Evolutionary conservation across 441 rosid genomes (phyloP).

Genomic region (Flueggea neowawraea): DNA sequence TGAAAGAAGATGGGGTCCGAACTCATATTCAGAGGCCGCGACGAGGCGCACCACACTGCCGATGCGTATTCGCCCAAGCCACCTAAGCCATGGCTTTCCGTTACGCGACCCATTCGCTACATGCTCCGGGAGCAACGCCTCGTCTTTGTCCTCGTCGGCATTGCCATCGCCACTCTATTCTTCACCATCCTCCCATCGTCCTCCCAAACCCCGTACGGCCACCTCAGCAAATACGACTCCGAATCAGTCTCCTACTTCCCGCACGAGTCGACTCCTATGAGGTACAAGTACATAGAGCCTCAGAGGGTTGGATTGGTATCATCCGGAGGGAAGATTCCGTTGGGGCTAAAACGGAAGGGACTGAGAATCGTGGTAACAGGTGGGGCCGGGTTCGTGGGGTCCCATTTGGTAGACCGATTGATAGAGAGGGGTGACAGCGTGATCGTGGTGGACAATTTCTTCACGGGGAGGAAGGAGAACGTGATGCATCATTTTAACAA

Average conservation of each 20-base stretch:
- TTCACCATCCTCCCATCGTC: conserved; percentile 54
- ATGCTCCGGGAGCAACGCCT: conserved; percentile 86
- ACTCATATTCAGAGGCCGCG: conserved; percentile 86
- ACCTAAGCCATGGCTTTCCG: conserved; percentile 68
- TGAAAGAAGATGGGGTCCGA: conserved; percentile 54
- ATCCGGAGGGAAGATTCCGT: conserved; percentile 68
- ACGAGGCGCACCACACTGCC: conserved; percentile 51
- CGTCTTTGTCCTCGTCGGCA: conserved; percentile 71
- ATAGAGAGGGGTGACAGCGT: conserved; percentile 86
- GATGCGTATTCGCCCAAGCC: conserved; percentile 89
- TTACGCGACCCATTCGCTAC: conserved; percentile 63
- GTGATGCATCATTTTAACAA: conserved; percentile 93
- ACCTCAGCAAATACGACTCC: conserved; percentile 14
- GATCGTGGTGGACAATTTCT: conserved; percentile 89
- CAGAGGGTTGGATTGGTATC: conserved; percentile 29
- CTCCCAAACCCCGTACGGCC: conserved; percentile 12
- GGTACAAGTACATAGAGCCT: conserved; percentile 24
- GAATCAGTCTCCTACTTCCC: conserved; percentile 28
- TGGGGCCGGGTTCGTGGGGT: conserved; percentile 95
- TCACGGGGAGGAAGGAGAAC: conserved; percentile 90
- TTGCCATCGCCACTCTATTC: conserved; percentile 67
- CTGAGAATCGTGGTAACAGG: conserved; percentile 85
- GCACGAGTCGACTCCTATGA: conserved; percentile 8
- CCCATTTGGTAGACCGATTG: conserved; percentile 91
- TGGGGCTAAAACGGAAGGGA: conserved; percentile 75